Evolutionary conservation across 192 early-diverging fungal genomes (phyloP).

Genomic region (Coemansia sp.): DNA sequence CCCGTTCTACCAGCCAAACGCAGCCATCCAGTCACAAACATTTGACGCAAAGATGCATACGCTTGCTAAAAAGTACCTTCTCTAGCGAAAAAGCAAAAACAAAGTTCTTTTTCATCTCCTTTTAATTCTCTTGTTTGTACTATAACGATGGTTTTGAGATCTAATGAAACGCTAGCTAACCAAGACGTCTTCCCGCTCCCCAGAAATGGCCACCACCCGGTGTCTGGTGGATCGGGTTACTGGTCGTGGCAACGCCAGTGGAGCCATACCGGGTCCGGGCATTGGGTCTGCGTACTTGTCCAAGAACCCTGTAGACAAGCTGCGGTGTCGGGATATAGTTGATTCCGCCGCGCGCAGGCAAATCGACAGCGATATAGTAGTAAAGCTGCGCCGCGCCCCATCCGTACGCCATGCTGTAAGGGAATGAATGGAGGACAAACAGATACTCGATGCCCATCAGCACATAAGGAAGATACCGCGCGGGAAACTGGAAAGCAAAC

Average conservation of each 20-base stretch:
- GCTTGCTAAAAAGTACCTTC: constrained; percentile 75
- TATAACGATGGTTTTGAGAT: too few species aligned
- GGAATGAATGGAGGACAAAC: constrained; percentile 32
- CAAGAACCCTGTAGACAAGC: constrained; percentile 56
- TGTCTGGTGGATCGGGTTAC: constrained; percentile 20
- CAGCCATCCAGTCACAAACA: constrained; percentile 70
- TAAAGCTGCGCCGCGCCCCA: constrained; percentile 69
- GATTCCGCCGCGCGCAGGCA: constrained; percentile 65
- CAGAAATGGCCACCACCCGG: constrained; percentile 55
- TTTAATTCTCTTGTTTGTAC: constrained; percentile 10
- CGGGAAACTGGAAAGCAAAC: constrained; percentile 72
- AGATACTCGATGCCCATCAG: constrained; percentile 61
- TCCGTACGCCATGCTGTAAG: constrained; percentile 64
- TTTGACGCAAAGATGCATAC: constrained; percentile 82
- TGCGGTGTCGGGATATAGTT: constrained; percentile 69
- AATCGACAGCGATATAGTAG: constrained; percentile 68
- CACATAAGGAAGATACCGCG: constrained; percentile 76
- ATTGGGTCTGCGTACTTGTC: constrained; percentile 32
- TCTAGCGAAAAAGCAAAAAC: constrained; percentile 17
- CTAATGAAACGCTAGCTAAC: constrained; percentile 14
- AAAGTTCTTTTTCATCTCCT: not conserved
- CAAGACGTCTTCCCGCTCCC: constrained; percentile 55
- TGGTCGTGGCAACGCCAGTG: constrained; percentile 19
- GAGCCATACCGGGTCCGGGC: constrained; percentile 9
- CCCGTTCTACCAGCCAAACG: constrained; percentile 86